Evolutionary conservation across 805 yeast genomes (phyloP).

Genomic region (Ogataea chonburiensis): DNA sequence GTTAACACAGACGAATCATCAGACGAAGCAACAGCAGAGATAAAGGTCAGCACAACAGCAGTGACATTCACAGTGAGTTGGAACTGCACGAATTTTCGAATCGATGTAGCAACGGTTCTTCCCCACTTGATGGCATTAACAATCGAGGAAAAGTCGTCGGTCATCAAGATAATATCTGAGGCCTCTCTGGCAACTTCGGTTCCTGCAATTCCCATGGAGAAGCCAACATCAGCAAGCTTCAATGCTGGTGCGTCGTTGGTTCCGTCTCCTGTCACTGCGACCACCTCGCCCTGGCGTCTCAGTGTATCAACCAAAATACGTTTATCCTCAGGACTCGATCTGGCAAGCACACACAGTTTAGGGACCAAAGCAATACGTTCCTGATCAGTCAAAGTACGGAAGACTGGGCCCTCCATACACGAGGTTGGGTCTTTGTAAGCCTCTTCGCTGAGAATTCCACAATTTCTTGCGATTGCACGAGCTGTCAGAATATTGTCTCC

Average conservation of each 20-base stretch:
- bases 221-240: conserved; percentile 95
- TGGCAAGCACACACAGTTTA: conserved; percentile 76
- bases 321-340: conserved; percentile 96
- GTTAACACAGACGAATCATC: conserved; percentile 86
- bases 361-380: conserved; percentile 69
- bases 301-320: conserved; percentile 79
- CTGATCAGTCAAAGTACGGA: conserved; percentile 60
- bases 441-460: conserved; percentile 68
- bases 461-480: conserved; percentile 80
- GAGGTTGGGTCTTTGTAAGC: conserved; percentile 52
- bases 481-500: conserved; percentile 96
- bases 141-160: conserved; percentile 92
- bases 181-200: conserved; percentile 99
- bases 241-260: conserved; percentile 98
- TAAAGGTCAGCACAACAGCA: conserved; percentile 92
- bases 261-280: conserved; percentile 99
- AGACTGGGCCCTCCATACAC: conserved; percentile 91
- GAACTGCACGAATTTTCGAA: conserved; percentile 93
- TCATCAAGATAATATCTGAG: conserved; percentile 94
- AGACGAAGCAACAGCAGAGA: conserved; percentile 83
- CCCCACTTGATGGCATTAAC: conserved; percentile 99
- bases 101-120: conserved; percentile 90
- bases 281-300: conserved; percentile 82
- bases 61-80: conserved; percentile 95
- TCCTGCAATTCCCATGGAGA: conserved; percentile 98